Conservation (phyloP, 2,329 filamentous ascomycete species). For the Nigrospora oryzae region DNA sequence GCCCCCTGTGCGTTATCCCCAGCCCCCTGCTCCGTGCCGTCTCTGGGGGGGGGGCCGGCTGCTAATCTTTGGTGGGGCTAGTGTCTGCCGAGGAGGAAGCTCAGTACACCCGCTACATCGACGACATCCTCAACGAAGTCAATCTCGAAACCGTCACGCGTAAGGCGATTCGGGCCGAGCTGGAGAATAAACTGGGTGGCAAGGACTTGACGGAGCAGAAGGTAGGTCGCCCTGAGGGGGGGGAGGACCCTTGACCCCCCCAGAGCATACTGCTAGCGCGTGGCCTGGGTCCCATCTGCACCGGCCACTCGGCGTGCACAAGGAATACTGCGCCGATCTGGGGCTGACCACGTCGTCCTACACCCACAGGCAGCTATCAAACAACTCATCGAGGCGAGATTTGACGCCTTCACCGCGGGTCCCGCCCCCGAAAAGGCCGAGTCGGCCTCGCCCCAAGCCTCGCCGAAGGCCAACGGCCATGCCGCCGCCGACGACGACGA, state of each 20-base stretch:
- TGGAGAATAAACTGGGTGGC: conserved; percentile 45
- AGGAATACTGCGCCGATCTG: no score
- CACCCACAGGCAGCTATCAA: conserved; percentile 56
- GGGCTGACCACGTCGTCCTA: neutral
- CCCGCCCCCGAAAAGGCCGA: conserved; percentile 9
- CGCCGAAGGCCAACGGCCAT: conserved; percentile 16
- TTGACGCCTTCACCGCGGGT: conserved; percentile 53
- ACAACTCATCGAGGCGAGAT: conserved; percentile 62
- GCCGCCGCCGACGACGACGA: conserved; percentile 18
- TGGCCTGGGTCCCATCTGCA: neutral
- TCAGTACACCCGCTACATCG: conserved; percentile 51
- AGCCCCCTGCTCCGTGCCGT: conserved; percentile 1
- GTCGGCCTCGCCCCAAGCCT: conserved; percentile 9
- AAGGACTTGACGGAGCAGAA: conserved; percentile 53
- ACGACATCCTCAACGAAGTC: conserved; percentile 47
- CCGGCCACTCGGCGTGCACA: no score
- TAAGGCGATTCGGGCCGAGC: conserved; percentile 51
- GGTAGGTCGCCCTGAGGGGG: conserved; percentile 25
- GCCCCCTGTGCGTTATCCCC: conserved; percentile 13
- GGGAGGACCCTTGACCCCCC: neutral
- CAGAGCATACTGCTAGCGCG: neutral
- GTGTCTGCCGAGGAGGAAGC: conserved; percentile 40
- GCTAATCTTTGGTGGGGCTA: conserved; percentile 15
- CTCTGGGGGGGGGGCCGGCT: neutral
- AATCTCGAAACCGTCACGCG: conserved; percentile 56